Evolutionary conservation across 1,139 yeast species (phyloP).

Genomic region (Pneumocystis wakefieldiae): DNA sequence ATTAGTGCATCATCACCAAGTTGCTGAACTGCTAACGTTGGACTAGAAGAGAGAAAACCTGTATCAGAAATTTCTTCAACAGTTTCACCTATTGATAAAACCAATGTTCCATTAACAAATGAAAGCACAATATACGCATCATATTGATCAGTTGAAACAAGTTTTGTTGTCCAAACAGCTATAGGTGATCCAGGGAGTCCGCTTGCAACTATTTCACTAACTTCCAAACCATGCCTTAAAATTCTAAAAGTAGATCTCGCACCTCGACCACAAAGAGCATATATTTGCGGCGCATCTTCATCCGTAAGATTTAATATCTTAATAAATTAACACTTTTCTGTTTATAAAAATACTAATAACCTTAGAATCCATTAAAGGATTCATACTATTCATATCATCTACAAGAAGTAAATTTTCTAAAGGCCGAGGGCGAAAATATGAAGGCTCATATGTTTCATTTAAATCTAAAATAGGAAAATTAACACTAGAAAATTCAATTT

Average conservation of each 20-base stretch:
- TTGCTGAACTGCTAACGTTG: conserved; percentile 57
- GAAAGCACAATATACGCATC: conserved; percentile 58
- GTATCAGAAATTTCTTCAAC: conserved; percentile 66
- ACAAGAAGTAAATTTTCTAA: conserved; percentile 47
- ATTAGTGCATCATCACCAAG: conserved; percentile 50
- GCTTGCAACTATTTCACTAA: conserved; percentile 51
- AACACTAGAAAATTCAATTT: conserved; percentile 23
- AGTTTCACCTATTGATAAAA: conserved; percentile 61
- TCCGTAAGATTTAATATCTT: conserved; percentile 23
- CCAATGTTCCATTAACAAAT: conserved; percentile 53
- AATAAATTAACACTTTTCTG: neutral
- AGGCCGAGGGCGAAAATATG: conserved; percentile 23
- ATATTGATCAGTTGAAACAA: conserved; percentile 30
- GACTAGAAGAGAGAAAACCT: conserved; percentile 38
- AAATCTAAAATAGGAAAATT: conserved; percentile 15
- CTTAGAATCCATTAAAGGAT: conserved; percentile 44
- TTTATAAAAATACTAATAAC: neutral
- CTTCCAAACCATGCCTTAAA: conserved; percentile 44
- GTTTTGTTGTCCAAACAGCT: conserved; percentile 45
- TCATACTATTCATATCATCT: conserved; percentile 37
- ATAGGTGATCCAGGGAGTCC: conserved; percentile 55
- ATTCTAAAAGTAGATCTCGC: conserved; percentile 35
- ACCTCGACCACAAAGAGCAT: conserved; percentile 29
- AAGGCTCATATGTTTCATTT: conserved; percentile 19
- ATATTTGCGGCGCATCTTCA: conserved; percentile 26